Percentiles rank a stretch among this genome's conserved stretches.
phyloP scores from a whole-genome alignment of 257 asterid species.

The Ligustrum vulgare region DNA sequence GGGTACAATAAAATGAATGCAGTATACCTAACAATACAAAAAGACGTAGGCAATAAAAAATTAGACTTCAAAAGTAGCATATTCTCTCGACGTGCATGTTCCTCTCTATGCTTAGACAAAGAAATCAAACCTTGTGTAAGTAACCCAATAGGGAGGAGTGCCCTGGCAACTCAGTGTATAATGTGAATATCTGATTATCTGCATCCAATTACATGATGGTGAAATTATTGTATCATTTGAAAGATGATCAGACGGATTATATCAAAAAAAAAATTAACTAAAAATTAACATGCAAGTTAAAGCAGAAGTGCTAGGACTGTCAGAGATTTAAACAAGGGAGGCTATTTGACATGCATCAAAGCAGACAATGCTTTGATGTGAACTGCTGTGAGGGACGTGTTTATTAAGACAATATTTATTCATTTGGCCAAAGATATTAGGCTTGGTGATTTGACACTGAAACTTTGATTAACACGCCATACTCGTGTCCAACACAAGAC shows the following conservation, averaged over 20 bases:
- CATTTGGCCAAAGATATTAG: neutral
- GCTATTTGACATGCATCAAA: neutral
- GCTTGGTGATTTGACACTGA: neutral
- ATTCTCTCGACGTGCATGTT: neutral
- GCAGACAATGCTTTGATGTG: neutral
- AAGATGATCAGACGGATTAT: neutral
- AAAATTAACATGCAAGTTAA: neutral
- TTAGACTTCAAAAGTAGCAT: constrained; percentile 4
- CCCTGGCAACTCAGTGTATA: constrained; percentile 64
- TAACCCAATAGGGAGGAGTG: constrained; percentile 63
- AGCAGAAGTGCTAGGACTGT: neutral
- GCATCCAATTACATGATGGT: constrained; percentile 13
- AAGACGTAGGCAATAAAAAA: constrained; percentile 7
- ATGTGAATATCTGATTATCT: constrained; percentile 85
- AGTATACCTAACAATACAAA: constrained; percentile 60
- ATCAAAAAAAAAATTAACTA: neutral
- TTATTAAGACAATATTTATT: neutral
- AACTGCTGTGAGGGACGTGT: neutral
- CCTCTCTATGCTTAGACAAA: neutral
- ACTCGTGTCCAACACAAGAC: neutral
- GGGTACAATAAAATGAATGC: constrained; percentile 90
- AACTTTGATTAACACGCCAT: neutral
- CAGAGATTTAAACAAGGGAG: neutral
- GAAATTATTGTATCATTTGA: neutral
- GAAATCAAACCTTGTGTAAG: constrained; percentile 61